Base-by-base conservation (phyloP, 2,329 filamentous ascomycete genomes). In the Colletotrichum higginsianum region DNA sequence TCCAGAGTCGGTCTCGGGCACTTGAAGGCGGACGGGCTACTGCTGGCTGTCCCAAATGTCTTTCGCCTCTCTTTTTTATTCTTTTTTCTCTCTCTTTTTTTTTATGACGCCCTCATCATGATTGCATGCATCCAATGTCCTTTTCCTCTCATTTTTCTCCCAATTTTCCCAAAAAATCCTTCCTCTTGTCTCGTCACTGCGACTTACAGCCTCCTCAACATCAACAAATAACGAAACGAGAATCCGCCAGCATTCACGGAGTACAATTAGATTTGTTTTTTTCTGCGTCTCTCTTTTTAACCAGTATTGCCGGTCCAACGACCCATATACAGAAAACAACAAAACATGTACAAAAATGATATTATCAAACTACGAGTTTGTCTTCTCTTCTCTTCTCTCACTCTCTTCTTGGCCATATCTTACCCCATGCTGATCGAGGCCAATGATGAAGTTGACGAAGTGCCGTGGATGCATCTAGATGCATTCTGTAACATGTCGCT, bases 201-300 rank as follows among this genome's bases (percentile, higher is more conserved):
- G 46, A 61, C 60, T 30, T 55, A 66, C 60, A 62, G 49, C 62
- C 42, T 38, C 53, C 57, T 30, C 46, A 57, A 68, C 44, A 57
- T 30, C 58, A 53, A 67, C 57, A 71, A 71, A 68, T 55, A 68
- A 71, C 60, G 60, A 71, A 64, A 71, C 60, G 46, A 71, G 68
- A 68, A 68, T 64, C 68, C 68, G 65, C 68, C 53, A 63, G 68
- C 68, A 71, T 71, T 49, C 61, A 71, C 68, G 68, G 68, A 71
- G 58, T 71, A 71, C 52, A 47, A 53, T 71, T 68, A 71, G 65
- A 71, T 30, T 71, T 71, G 52, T 68, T 68, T 58, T 23, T 12
- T 44, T n/a, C 30, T 8, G 30, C 30, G 30, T 30, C 8, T 30
- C 35, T 44, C 30, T 66, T 60, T 21, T 46, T 57, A 44, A 44